A percentile compares a stretch with the other conserved stretches of the same genome.
These are phyloP conservation scores for Calonectria pteridis DNA, from an alignment of 2,329 filamentous ascomycete species.

Conservation along the genomic window DNA sequence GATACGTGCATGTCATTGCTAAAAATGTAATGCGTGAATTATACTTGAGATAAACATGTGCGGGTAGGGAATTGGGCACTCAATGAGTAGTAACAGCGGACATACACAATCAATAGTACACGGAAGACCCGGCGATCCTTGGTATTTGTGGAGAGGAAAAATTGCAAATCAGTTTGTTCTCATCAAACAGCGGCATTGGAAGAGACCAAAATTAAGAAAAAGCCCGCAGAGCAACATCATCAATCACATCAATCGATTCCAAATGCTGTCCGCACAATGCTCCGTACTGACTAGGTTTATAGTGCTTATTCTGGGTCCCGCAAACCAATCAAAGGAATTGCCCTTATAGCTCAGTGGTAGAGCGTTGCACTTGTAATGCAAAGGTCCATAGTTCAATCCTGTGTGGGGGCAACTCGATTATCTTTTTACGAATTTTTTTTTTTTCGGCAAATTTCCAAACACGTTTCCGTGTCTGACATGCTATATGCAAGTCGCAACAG, in stretches of 20 bases:
- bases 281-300: background rate
- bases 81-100: background rate
- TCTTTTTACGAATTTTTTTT: background rate
- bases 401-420: background rate
- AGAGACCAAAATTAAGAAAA: background rate
- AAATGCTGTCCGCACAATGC: background rate
- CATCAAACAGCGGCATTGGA: too few relatives aligned
- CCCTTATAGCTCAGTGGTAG: slow-evolving; percentile 13
- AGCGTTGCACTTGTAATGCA: slow-evolving; percentile 14
- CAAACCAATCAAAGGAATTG: slow-evolving; percentile 7
- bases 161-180: too few relatives aligned
- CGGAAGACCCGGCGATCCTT: background rate
- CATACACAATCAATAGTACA: background rate
- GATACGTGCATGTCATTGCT: too few relatives aligned
- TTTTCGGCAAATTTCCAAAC: background rate
- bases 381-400: slow-evolving; percentile 11
- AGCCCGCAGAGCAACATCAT: background rate
- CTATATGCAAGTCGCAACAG: background rate
- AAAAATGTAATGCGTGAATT: too few relatives aligned
- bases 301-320: too few relatives aligned
- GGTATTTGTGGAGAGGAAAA: background rate
- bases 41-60: too few relatives aligned
- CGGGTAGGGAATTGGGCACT: background rate
- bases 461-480: background rate
- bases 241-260: background rate